Conservation (phyloP, 1,284 basidiomycete genomes). For the Acaromyces ingoldii region DNA sequence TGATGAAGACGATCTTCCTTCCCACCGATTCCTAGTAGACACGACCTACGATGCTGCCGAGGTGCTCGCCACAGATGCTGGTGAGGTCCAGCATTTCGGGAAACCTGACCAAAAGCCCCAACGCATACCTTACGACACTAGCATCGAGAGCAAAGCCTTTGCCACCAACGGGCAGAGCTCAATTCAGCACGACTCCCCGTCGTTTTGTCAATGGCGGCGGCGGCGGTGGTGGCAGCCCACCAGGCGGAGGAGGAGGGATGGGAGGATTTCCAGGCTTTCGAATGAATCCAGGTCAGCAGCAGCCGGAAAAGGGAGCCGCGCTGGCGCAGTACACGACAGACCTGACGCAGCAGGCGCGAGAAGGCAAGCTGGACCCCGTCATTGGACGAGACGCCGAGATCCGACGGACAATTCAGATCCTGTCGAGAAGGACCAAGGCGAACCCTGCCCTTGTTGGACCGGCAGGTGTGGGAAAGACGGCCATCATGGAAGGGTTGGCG, state of each 20-base stretch:
- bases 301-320: slow-evolving; percentile 19
- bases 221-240: neutral
- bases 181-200: neutral
- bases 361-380: slow-evolving; percentile 50
- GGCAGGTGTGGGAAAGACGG: slow-evolving; percentile 56
- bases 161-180: too few species aligned
- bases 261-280: slow-evolving; percentile 22
- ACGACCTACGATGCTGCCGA: too few species aligned
- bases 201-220: slow-evolving; percentile 3
- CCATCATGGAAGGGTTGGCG: slow-evolving; percentile 85
- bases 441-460: slow-evolving; percentile 67
- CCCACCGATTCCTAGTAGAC: too few species aligned
- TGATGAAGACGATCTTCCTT: too few species aligned
- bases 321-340: slow-evolving; percentile 27
- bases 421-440: slow-evolving; percentile 54
- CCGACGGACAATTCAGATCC: slow-evolving; percentile 74
- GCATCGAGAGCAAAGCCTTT: too few species aligned
- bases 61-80: too few species aligned
- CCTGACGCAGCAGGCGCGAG: slow-evolving; percentile 25
- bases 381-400: slow-evolving; percentile 67
- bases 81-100: too few species aligned
- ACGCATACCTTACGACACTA: too few species aligned
- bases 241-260: slow-evolving; percentile 7
- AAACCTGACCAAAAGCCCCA: too few species aligned
- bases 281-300: slow-evolving; percentile 12